phyloP scores from a whole-genome alignment of 164 flowering plant species.

The Magnolia changhungtana region DNA sequence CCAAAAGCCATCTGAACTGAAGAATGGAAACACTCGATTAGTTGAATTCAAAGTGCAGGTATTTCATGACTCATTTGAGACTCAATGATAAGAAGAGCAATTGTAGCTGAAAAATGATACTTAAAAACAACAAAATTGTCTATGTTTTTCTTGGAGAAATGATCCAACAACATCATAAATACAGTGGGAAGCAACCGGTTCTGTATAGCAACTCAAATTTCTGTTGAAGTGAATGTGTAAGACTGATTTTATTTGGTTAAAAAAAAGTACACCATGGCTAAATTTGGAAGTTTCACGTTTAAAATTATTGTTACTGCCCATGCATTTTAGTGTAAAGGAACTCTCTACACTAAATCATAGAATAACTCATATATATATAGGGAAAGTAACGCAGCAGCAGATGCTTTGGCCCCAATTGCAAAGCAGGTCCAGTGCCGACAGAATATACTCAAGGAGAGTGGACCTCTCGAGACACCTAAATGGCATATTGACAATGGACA shows the following conservation, averaged over 20 bases:
- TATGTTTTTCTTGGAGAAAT: not conserved
- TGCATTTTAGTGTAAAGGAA: no score
- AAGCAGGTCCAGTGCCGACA: no score
- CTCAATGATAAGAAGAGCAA: not conserved
- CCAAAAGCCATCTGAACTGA: constrained; percentile 87
- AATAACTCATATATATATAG: no score
- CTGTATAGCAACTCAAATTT: not conserved
- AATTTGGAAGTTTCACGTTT: no score
- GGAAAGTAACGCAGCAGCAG: no score
- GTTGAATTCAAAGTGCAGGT: not conserved
- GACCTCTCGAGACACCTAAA: no score
- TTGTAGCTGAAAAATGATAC: not conserved
- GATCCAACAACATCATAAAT: not conserved
- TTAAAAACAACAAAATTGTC: not conserved
- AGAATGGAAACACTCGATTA: not conserved
- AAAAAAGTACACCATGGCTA: no score
- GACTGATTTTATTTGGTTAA: not conserved
- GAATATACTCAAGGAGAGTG: no score
- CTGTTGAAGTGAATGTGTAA: not conserved
- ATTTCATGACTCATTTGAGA: not conserved
- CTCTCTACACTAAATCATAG: no score
- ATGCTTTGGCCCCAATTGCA: no score
- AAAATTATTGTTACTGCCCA: no score
- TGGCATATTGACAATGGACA: no score
- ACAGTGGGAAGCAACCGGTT: not conserved